phyloP scores from a whole-genome alignment of 2,329 filamentous ascomycete species.

The Colletotrichum aenigma region DNA sequence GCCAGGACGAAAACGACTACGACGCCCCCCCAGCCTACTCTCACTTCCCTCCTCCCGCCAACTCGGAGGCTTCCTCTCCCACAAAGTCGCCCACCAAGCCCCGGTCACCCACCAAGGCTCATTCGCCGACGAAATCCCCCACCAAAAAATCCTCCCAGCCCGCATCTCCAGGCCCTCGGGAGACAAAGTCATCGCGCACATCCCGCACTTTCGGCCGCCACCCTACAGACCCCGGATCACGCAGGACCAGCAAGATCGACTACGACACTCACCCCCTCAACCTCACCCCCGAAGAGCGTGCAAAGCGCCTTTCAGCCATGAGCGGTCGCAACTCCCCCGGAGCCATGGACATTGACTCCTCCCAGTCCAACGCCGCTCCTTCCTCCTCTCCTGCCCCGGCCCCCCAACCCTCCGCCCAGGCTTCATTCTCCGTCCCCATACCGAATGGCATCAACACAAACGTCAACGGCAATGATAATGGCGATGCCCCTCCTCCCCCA shows the following conservation, averaged over 20 bases:
- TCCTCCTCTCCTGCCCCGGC: constrained; percentile 61
- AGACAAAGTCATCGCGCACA: constrained; percentile 43
- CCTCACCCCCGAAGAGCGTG: constrained; percentile 83
- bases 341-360: constrained; percentile 72
- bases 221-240: constrained; percentile 50
- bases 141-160: constrained; percentile 39
- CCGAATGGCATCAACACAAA: constrained; percentile 52
- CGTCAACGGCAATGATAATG: constrained; percentile 46
- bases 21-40: constrained; percentile 21
- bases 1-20: constrained; percentile 39
- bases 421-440: constrained; percentile 58
- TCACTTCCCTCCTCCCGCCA: constrained; percentile 26
- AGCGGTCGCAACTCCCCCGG: constrained; percentile 58
- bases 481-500: constrained; percentile 68
- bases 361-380: constrained; percentile 53
- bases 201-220: constrained; percentile 52
- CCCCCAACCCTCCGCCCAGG: constrained; percentile 38
- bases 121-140: constrained; percentile 31
- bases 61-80: constrained; percentile 36
- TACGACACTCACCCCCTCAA: constrained; percentile 86
- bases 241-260: constrained; percentile 61
- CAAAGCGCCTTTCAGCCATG: constrained; percentile 66
- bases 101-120: constrained; percentile 26
- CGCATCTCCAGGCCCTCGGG: constrained; percentile 26
- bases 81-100: constrained; percentile 29